A percentile compares a stretch with the other conserved stretches of the same genome.
Evolutionary conservation across 78 protist genomes (phyloP).

Genomic region (Dictyostelium firmibasis): DNA sequence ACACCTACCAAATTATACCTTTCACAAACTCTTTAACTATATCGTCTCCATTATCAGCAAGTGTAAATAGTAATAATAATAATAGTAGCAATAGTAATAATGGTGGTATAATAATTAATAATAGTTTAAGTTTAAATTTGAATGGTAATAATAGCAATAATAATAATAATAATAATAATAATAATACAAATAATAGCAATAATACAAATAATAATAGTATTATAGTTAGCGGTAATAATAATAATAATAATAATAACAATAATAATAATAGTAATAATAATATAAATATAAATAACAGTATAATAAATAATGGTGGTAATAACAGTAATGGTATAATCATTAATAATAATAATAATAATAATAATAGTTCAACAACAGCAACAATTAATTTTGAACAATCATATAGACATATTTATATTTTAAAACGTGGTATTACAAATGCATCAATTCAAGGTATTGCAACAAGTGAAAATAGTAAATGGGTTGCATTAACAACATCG

Average conservation of each 20-base stretch:
- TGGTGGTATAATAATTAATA: not conserved
- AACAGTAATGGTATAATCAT: not conserved
- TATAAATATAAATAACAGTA: not conserved
- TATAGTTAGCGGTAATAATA: not conserved
- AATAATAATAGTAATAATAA: not conserved
- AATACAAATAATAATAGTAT: not conserved
- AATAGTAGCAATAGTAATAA: not conserved
- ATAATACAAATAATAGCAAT: not conserved
- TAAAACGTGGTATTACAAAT: conserved; percentile 77
- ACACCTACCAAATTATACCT: conserved; percentile 59
- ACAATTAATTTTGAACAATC: not conserved
- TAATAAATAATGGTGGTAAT: not conserved
- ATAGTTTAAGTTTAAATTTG: not conserved
- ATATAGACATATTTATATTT: conserved; percentile 68
- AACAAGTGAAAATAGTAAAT: conserved; percentile 57
- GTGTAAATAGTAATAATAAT: not conserved
- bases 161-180: not conserved
- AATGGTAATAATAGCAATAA: not conserved
- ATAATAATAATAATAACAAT: not conserved
- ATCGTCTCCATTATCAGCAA: conserved; percentile 14
- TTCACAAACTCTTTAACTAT: conserved; percentile 43
- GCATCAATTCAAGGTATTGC: conserved; percentile 73
- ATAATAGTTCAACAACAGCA: not conserved
- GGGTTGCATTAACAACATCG: conserved; percentile 66
- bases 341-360: not conserved